Conservation (phyloP, 208 protist genomes). For the Trichomonas tenax region DNA sequence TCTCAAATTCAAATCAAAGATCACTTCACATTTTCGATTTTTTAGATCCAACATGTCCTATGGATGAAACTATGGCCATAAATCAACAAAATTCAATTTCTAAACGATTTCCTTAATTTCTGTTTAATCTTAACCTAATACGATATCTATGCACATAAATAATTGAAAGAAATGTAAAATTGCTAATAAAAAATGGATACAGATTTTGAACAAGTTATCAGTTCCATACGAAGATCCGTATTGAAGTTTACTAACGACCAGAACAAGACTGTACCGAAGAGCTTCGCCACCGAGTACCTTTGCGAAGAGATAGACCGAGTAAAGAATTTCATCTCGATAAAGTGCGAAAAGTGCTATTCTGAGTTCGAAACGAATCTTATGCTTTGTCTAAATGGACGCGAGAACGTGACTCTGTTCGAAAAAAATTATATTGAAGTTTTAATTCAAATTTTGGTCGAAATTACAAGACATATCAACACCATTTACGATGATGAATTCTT, state of each 20-base stretch:
- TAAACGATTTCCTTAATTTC: too few species aligned
- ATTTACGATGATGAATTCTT: neutral
- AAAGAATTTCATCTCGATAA: neutral
- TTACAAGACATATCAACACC: neutral
- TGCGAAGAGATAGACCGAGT: neutral
- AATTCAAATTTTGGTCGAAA: neutral
- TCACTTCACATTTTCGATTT: too few species aligned
- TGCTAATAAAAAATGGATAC: too few species aligned
- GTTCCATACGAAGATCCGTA: neutral
- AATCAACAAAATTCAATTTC: too few species aligned
- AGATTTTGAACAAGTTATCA: neutral
- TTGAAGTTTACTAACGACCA: neutral
- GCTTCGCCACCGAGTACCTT: neutral
- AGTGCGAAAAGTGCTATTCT: neutral
- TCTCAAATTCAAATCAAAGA: too few species aligned
- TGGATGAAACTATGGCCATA: too few species aligned
- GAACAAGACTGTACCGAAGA: neutral
- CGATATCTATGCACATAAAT: too few species aligned
- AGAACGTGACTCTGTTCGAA: neutral
- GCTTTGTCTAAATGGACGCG: neutral
- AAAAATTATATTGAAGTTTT: neutral
- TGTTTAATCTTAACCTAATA: too few species aligned
- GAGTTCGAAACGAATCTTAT: neutral
- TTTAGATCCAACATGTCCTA: too few species aligned
- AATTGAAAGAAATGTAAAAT: too few species aligned